These are phyloP conservation scores for Tuber microsphaerosporum DNA, from an alignment of 495 filamentous ascomycete species.

Conservation along the genomic window DNA sequence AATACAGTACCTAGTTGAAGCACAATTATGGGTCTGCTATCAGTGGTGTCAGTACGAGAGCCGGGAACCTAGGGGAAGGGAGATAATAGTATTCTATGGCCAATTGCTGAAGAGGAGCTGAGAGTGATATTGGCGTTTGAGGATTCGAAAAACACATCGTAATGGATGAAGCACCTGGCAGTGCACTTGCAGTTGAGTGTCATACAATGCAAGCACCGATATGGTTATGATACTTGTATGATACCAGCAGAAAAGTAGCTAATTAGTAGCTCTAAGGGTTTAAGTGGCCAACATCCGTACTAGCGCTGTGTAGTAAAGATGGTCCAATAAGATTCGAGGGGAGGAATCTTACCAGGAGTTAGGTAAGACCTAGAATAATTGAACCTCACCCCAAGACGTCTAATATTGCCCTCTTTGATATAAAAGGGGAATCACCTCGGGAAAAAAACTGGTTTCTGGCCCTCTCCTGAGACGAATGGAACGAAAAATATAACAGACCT, in stretches of 20 bases:
- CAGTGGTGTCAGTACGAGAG: not conserved
- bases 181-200: not conserved
- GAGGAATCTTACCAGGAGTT: not conserved
- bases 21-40: too few species aligned
- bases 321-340: not conserved
- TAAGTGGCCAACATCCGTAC: not conserved
- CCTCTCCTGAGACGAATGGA: too few species aligned
- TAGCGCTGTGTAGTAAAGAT: not conserved
- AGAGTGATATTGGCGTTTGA: not conserved
- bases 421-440: too few species aligned
- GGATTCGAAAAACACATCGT: not conserved
- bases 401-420: too few species aligned
- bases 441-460: too few species aligned
- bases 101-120: not conserved
- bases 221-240: too few species aligned
- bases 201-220: not conserved
- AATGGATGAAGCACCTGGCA: not conserved
- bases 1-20: not conserved
- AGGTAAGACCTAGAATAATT: not conserved
- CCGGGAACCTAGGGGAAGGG: not conserved
- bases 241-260: not conserved
- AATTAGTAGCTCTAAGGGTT: not conserved
- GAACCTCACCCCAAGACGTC: too few species aligned
- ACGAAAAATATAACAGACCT: too few species aligned
- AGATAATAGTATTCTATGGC: not conserved